A percentile compares a stretch with the other conserved stretches of the same genome.
Evolutionary conservation across 345 rosid genomes (phyloP).

Genomic region (Arabidopsis thaliana): TAIR10.1 NC_003071.7:17068501-17069000

Average conservation of each 20-base stretch:
- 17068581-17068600: background rate
- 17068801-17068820: background rate
- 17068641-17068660: too few species aligned
- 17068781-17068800: background rate
- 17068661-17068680: background rate
- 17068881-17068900: background rate
- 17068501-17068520: too few species aligned
- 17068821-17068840: background rate
- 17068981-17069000: slow-evolving; percentile 30
- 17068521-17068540: too few species aligned
- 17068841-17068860: background rate
- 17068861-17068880: too few species aligned
- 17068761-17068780: background rate
- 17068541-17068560: background rate
- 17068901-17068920: background rate
- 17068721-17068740: background rate
- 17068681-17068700: background rate
- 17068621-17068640: background rate
- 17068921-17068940: background rate
- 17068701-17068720: background rate
- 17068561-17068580: background rate
- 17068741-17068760: background rate
- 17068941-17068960: slow-evolving; percentile 10
- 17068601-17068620: background rate
- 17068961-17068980: slow-evolving; percentile 20